Evolutionary conservation across 768 basidiomycete species (phyloP).

Genomic region (Pilatotrama ljubarskyi): DNA sequence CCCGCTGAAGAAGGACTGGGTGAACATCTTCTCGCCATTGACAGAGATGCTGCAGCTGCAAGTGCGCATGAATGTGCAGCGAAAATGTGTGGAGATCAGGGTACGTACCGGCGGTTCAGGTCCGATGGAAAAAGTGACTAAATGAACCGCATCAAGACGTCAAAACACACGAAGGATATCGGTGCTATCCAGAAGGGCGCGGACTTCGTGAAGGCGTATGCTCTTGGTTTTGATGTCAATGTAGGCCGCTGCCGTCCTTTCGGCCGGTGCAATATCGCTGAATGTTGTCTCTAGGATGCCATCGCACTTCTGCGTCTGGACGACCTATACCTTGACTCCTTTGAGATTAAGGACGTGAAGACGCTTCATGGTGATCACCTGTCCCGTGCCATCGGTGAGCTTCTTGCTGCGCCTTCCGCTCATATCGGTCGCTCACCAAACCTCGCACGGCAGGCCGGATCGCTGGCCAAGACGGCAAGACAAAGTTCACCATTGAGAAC

Average conservation of each 20-base stretch:
- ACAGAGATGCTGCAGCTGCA: conserved; percentile 94
- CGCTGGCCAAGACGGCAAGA: conserved; percentile 98
- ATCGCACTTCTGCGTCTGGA: conserved; percentile 94
- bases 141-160: conserved; percentile 58
- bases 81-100: conserved; percentile 88
- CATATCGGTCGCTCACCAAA: background rate
- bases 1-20: conserved; percentile 94
- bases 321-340: conserved; percentile 96
- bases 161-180: conserved; percentile 90
- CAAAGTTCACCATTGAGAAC: conserved; percentile 98
- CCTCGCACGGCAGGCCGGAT: conserved; percentile 69
- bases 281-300: conserved; percentile 64
- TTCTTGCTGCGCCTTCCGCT: background rate
- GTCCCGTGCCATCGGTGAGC: conserved; percentile 90
- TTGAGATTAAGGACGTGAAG: conserved; percentile 99
- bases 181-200: conserved; percentile 95
- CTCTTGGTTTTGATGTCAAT: conserved; percentile 93
- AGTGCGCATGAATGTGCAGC: conserved; percentile 94
- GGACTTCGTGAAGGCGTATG: conserved; percentile 94
- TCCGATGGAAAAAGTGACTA: background rate
- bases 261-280: background rate
- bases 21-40: conserved; percentile 91
- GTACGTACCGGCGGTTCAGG: conserved; percentile 47
- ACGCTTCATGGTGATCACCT: conserved; percentile 97
- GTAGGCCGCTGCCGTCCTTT: conserved; percentile 43